Percentiles rank a stretch among this genome's conserved stretches.
phyloP scores from a whole-genome alignment of 169 alveolate genomes.

The Cryptosporidium felis region DNA sequence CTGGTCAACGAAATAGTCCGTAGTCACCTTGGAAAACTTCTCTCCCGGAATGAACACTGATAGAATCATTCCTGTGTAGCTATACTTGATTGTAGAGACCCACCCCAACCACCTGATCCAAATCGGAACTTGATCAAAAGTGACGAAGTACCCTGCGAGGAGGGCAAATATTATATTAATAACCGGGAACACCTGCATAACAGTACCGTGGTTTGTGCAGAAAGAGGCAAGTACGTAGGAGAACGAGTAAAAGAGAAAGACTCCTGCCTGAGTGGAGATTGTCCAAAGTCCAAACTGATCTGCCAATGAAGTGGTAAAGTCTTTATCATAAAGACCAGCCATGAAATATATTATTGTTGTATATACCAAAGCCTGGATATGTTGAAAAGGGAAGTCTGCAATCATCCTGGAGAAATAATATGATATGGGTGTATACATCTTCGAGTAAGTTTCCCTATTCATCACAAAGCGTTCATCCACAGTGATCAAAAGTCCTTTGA shows the following conservation, averaged over 20 bases:
- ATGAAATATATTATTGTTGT: conserved; percentile 48
- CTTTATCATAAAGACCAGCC: conserved; percentile 38
- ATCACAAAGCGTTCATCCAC: conserved; percentile 60
- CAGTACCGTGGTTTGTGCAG: neutral
- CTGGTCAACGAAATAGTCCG: conserved; percentile 20
- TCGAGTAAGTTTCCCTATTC: conserved; percentile 53
- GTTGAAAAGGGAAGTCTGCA: conserved; percentile 61
- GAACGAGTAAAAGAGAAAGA: conserved; percentile 19
- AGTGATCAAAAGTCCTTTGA: conserved; percentile 16
- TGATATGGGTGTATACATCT: conserved; percentile 66
- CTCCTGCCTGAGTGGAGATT: conserved; percentile 21
- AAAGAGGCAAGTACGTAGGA: conserved; percentile 39
- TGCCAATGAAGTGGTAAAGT: conserved; percentile 21
- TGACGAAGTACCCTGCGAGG: conserved; percentile 82
- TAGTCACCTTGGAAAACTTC: conserved; percentile 21
- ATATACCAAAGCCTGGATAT: conserved; percentile 33
- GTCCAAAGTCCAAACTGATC: conserved; percentile 68
- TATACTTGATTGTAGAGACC: conserved; percentile 78
- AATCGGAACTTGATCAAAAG: conserved; percentile 77
- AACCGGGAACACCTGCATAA: conserved; percentile 31
- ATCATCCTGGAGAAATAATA: conserved; percentile 50
- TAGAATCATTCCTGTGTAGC: conserved; percentile 68
- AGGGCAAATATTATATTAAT: conserved; percentile 26
- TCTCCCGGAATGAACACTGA: conserved; percentile 65
- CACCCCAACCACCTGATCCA: conserved; percentile 78